These are phyloP conservation scores for Russula griseocarnosa DNA, from an alignment of 768 basidiomycete species.

Conservation along the genomic window DNA sequence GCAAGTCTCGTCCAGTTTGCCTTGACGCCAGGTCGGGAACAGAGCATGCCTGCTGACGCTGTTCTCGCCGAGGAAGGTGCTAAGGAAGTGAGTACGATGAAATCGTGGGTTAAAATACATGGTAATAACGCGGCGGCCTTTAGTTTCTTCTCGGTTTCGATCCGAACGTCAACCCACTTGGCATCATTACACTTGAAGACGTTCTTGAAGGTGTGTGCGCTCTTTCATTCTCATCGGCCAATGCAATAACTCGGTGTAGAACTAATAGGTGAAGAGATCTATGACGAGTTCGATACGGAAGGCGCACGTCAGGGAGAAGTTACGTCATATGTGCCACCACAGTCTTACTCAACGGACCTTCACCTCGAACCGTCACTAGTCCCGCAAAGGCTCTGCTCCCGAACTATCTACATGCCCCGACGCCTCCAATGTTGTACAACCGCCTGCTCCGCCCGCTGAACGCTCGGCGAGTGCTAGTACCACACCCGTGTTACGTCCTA, in stretches of 20 bases:
- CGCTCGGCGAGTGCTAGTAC: constrained; percentile 18
- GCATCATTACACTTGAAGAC: constrained; percentile 91
- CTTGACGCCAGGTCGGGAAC: constrained; percentile 46
- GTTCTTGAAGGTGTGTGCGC: constrained; percentile 69
- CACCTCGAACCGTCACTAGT: constrained; percentile 23
- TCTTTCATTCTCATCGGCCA: neutral
- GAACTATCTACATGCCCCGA: constrained; percentile 9
- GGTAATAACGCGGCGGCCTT: neutral
- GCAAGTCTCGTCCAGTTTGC: constrained; percentile 34
- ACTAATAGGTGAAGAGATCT: constrained; percentile 89
- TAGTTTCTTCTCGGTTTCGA: constrained; percentile 81
- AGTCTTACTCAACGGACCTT: constrained; percentile 26
- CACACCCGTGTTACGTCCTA: constrained; percentile 17
- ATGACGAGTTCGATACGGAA: constrained; percentile 83
- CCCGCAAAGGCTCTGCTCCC: constrained; percentile 26
- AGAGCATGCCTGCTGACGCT: constrained; percentile 86
- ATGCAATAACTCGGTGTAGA: constrained; percentile 43
- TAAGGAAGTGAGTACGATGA: constrained; percentile 51
- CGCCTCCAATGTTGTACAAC: neutral
- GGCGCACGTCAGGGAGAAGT: constrained; percentile 38
- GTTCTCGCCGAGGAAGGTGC: constrained; percentile 71
- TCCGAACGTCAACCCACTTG: constrained; percentile 77
- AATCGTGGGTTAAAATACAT: neutral
- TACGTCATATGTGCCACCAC: constrained; percentile 32
- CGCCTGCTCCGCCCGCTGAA: neutral